These are phyloP conservation scores for Favolaschia claudopus DNA, from an alignment of 768 basidiomycete genomes.

Conservation along the genomic window DNA sequence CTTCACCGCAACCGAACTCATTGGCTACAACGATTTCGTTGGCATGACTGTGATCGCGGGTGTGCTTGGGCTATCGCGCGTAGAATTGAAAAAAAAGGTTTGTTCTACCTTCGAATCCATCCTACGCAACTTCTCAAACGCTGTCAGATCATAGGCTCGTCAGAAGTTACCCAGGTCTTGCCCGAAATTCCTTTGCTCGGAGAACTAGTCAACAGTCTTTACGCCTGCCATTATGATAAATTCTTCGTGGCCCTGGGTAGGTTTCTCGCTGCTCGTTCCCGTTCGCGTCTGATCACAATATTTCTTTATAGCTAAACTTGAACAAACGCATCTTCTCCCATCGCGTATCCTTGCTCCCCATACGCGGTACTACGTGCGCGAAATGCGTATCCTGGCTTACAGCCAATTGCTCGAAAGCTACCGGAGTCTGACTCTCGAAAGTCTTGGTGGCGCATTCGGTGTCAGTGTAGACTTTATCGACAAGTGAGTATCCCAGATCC, in stretches of 20 bases:
- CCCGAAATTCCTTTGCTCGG: conserved; percentile 85
- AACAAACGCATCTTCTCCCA: conserved; percentile 86
- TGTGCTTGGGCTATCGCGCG: conserved; percentile 76
- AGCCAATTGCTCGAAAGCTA: conserved; percentile 92
- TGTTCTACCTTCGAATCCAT: neutral
- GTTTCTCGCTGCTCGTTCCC: conserved; percentile 25
- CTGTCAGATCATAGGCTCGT: conserved; percentile 76
- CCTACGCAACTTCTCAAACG: neutral
- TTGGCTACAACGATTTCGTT: conserved; percentile 91
- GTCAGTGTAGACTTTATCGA: conserved; percentile 90
- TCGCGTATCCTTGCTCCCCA: conserved; percentile 88
- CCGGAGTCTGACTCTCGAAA: conserved; percentile 86
- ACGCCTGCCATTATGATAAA: conserved; percentile 93
- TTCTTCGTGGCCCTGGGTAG: conserved; percentile 90
- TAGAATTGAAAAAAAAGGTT: conserved; percentile 93
- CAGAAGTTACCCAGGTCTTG: conserved; percentile 87
- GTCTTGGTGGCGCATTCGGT: conserved; percentile 86
- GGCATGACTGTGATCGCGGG: conserved; percentile 83
- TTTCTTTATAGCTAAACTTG: conserved; percentile 74
- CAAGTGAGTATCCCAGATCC: conserved; percentile 58
- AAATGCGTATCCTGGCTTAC: conserved; percentile 96
- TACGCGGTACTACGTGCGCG: conserved; percentile 88
- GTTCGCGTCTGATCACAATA: neutral
- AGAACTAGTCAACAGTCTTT: conserved; percentile 85
- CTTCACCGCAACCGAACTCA: conserved; percentile 91